Base-by-base conservation (phyloP, 257 asterid species). In the Salvia hispanica region DNA sequence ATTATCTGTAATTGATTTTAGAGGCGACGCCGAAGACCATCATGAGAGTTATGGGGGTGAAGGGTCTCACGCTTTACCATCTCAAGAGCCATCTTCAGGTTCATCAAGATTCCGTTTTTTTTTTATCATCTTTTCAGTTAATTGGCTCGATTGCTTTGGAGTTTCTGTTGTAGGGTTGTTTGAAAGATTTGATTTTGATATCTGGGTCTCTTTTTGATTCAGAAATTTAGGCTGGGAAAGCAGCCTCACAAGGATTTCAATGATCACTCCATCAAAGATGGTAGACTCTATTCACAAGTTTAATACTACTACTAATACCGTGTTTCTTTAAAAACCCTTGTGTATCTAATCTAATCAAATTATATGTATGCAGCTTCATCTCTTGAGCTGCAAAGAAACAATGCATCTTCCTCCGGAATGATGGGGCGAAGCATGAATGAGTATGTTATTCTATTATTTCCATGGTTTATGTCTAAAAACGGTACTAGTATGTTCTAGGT, bases 81-180 rank as follows among this genome's bases (percentile, higher is more conserved):
- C 97, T 94, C 85, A 94, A 94, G 91, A 94, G 99, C 85, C 99
- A 94, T 75, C 97, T 94, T 62, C 99, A 94, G 97, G 99, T 93
- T 25, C 31, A 46, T 46, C 51, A 46, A 46, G 52, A 46, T 46
- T 46, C 52, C 0, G n/a, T 46, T n/a, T 46, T 46, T 46, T 13
- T 12, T 45, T 11, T n/a, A 45, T 45, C 16, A 12, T 28, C 0
- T 14, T 1, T 47, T 16, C 25, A 13, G 47, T 11, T 39, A 12
- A 47, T 47, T n/a, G 9, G 4, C 0, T 73, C 1, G 21, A 7
- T 12, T 16, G 7, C 5, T 33, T 55, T 6, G 16, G 8, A 31
- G 5, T 16, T 42, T 64, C 3, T 48, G 56, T 6, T 36, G 31
- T 61, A 47, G 54, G 16, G 42, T 57, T 57, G 15, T 43, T 37